Evolutionary conservation across 371 early-diverging fungal genomes (phyloP).

Genomic region (Mucor mucedo): DNA sequence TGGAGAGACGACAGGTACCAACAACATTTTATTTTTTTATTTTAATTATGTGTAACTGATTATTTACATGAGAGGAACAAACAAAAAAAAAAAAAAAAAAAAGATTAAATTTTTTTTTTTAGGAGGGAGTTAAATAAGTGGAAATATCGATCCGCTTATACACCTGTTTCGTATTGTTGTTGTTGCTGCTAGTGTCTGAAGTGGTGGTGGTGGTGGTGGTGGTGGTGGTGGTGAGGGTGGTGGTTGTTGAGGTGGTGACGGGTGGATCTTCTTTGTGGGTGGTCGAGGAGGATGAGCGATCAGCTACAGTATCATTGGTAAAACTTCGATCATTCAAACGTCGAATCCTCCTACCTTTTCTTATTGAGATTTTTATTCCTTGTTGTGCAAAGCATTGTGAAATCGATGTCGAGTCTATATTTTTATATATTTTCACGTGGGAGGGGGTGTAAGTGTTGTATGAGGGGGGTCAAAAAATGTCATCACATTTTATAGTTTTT

Average conservation of each 20-base stretch:
- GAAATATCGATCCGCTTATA: conserved; percentile 34
- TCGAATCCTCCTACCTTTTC: conserved; percentile 46
- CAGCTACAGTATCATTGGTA: conserved; percentile 9
- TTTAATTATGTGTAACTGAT: conserved; percentile 3
- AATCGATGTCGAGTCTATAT: conserved; percentile 60
- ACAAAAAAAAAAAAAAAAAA: conserved; percentile 1
- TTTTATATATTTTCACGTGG: no score
- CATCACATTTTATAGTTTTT: neutral
- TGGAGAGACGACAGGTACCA: neutral
- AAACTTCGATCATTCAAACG: conserved; percentile 18
- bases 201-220: no score
- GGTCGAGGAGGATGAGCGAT: conserved; percentile 3
- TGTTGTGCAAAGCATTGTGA: conserved; percentile 73
- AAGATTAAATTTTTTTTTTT: no score
- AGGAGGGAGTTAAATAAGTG: conserved; percentile 18
- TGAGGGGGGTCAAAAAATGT: no score
- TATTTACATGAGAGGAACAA: conserved; percentile 5
- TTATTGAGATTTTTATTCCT: conserved; percentile 70
- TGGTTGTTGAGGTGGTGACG: neutral
- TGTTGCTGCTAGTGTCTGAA: neutral
- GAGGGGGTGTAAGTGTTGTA: neutral
- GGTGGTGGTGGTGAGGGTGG: no score
- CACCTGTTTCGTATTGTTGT: conserved; percentile 1
- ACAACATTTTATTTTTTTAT: no score
- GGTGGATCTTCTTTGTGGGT: neutral